Conservation (phyloP, 179 eudicot species). For the Sideroxylon spinosum region DNA sequence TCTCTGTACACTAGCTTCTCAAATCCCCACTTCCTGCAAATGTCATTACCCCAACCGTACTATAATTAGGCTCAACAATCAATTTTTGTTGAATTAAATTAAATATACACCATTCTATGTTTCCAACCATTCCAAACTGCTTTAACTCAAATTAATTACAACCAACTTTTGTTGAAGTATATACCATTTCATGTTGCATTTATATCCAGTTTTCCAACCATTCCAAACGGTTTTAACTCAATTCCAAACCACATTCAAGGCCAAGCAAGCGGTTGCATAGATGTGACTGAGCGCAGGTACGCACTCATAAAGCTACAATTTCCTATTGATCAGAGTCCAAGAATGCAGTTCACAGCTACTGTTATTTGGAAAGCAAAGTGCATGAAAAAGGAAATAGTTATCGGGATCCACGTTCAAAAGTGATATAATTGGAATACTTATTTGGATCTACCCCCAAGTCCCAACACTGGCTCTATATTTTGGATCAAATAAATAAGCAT, state of each 20-base stretch:
- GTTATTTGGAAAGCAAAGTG: no score
- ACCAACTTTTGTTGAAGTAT: no score
- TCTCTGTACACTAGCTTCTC: conserved; percentile 76
- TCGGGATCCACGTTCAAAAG: not conserved
- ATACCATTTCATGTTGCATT: not conserved
- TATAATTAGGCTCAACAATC: not conserved
- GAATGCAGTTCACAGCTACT: not conserved
- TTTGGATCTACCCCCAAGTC: no score
- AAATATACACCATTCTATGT: not conserved
- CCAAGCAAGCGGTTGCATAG: no score
- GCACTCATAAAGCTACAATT: not conserved
- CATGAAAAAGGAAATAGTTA: not conserved
- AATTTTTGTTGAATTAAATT: not conserved
- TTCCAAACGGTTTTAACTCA: not conserved
- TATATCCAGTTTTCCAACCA: not conserved
- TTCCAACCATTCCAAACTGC: not conserved
- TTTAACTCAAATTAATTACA: not conserved
- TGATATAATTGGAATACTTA: no score
- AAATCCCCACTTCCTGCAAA: conserved; percentile 70
- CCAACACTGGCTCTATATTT: no score
- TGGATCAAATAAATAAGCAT: no score
- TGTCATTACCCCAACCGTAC: not conserved
- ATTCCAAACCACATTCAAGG: not conserved
- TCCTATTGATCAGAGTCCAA: not conserved
- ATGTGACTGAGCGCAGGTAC: no score